Percentiles rank a stretch among this genome's conserved stretches.
Evolutionary conservation across 352 stramenopile genomes (phyloP).

Genomic region (Phytopythium cucurbitacearum): DNA sequence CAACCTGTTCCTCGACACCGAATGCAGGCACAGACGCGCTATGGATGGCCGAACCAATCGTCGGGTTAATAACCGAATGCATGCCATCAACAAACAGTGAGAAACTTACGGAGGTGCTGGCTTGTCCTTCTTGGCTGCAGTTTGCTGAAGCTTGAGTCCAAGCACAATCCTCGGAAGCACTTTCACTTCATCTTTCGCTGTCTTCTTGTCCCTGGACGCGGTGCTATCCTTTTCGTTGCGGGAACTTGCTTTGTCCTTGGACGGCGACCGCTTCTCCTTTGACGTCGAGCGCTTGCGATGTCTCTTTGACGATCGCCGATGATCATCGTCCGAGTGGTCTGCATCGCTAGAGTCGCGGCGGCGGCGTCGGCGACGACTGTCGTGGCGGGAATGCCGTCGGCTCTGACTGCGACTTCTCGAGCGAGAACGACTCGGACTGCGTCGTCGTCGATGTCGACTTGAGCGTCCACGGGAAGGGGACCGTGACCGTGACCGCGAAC

Average conservation of each 20-base stretch:
- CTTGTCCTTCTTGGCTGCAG: constrained; percentile 33
- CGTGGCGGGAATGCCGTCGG: not conserved
- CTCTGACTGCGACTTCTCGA: constrained; percentile 28
- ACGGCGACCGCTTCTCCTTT: not conserved
- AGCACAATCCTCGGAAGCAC: constrained; percentile 37
- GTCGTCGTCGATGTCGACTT: not conserved
- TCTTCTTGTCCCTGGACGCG: not conserved
- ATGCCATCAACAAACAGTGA: not conserved
- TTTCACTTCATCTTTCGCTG: not conserved
- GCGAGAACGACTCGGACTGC: constrained; percentile 19
- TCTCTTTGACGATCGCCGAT: constrained; percentile 6
- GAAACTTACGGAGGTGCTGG: constrained; percentile 15
- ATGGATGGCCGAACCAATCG: not conserved
- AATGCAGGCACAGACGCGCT: constrained; percentile 21
- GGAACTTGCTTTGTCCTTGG: too few species aligned
- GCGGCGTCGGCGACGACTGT: constrained; percentile 5
- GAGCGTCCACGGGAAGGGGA: too few species aligned
- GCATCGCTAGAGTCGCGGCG: constrained; percentile 13
- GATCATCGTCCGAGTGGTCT: constrained; percentile 5
- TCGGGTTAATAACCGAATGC: too few species aligned
- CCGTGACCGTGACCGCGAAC: too few species aligned
- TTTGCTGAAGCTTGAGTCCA: constrained; percentile 34
- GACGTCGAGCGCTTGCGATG: not conserved
- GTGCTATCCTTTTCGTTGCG: not conserved
- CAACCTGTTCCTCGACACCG: constrained; percentile 29